These are phyloP conservation scores for Alternaria arborescens DNA, from an alignment of 2,329 filamentous ascomycete genomes.

Conservation along the genomic window DNA sequence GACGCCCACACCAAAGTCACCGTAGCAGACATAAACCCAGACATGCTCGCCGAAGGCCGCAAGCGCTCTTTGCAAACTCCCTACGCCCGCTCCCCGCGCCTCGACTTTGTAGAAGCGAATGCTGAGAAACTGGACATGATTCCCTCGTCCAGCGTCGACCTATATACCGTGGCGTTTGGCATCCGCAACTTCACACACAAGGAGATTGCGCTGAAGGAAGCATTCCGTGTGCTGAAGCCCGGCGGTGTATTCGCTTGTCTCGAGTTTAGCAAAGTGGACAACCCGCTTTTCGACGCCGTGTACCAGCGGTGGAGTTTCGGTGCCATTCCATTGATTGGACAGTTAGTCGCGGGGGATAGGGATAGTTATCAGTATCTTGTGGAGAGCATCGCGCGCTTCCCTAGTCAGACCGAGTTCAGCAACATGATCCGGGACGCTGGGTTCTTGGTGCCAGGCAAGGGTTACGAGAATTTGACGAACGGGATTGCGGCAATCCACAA, in stretches of 20 bases:
- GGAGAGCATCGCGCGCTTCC: conserved; percentile 95
- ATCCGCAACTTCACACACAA: conserved; percentile 98
- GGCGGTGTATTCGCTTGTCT: conserved; percentile 96
- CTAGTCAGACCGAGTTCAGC: conserved; percentile 82
- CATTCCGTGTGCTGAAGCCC: conserved; percentile 87
- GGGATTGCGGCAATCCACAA: conserved; percentile 97
- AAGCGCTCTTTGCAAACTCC: conserved; percentile 75
- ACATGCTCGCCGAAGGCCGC: conserved; percentile 89
- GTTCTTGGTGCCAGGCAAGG: conserved; percentile 76
- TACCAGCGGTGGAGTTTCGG: conserved; percentile 98
- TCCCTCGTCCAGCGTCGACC: conserved; percentile 76
- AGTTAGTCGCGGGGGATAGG: conserved; percentile 90
- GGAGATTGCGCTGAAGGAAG: conserved; percentile 80
- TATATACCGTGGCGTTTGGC: conserved; percentile 97
- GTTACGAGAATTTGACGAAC: conserved; percentile 87
- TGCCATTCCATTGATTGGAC: conserved; percentile 93
- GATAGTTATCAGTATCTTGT: conserved; percentile 99
- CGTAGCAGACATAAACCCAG: conserved; percentile 93
- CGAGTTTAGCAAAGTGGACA: conserved; percentile 89
- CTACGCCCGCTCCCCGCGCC: conserved; percentile 63
- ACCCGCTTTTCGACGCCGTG: conserved; percentile 78
- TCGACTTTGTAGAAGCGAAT: conserved; percentile 88
- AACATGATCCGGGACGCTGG: conserved; percentile 85
- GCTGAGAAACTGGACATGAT: conserved; percentile 78
- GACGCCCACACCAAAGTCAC: conserved; percentile 85